A percentile compares a stretch with the other conserved stretches of the same genome.
phyloP scores from a whole-genome alignment of 2,329 filamentous ascomycete species.

The Rhexocercosporidium sp. region DNA sequence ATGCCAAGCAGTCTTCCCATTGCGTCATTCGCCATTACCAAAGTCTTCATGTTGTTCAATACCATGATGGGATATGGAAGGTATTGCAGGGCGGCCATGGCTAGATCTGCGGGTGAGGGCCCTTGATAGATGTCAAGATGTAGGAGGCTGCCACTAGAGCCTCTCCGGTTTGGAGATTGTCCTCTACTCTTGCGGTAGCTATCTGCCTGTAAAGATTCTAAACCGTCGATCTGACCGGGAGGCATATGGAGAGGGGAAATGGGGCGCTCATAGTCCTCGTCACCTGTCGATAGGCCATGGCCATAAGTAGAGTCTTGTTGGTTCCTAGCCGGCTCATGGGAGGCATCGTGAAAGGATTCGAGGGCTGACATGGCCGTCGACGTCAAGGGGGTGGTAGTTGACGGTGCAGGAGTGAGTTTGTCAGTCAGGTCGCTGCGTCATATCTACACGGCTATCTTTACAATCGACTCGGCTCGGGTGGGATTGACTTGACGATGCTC shows the following conservation, averaged over 20 bases:
- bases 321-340: not conserved
- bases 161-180: constrained; percentile 27
- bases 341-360: constrained; percentile 13
- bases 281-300: not conserved
- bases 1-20: constrained; percentile 73
- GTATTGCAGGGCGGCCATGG: constrained; percentile 74
- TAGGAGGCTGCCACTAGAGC: constrained; percentile 24
- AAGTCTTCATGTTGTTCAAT: constrained; percentile 69
- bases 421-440: constrained; percentile 4
- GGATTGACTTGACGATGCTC: not conserved
- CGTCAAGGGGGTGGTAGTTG: not conserved
- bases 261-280: constrained; percentile 24
- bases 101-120: constrained; percentile 56
- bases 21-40: constrained; percentile 76
- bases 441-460: not conserved
- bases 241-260: constrained; percentile 37
- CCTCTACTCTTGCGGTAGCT: constrained; percentile 20
- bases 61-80: constrained; percentile 75
- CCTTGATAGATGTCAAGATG: constrained; percentile 50
- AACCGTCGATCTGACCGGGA: constrained; percentile 38
- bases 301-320: not conserved
- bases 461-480: not conserved
- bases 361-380: constrained; percentile 12
- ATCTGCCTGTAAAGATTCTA: constrained; percentile 33
- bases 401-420: not conserved